Base-by-base conservation (phyloP, 352 stramenopile species). In the Thalassiosira delicatula region DNA sequence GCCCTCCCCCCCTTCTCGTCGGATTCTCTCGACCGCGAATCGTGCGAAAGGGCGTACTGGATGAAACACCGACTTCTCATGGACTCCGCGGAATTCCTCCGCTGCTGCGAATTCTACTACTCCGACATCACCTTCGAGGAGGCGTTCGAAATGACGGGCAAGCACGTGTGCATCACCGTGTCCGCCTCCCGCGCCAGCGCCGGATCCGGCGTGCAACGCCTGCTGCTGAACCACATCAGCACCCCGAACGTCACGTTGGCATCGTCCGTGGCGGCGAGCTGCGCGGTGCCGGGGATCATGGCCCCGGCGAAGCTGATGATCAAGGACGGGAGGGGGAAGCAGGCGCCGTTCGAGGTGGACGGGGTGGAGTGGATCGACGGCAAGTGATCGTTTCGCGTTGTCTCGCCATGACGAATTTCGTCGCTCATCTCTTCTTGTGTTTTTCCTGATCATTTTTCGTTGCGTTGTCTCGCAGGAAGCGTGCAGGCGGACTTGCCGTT, bases 121-220 rank as follows among this genome's bases (percentile, higher is more conserved):
- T 92, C 91, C 29, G 91, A 84, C 67, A 92, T 88, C 59, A 98
- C 96, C 0, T 98, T 98, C 87, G 94, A 97, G 83, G 96, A 98
- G 83, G 96, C 96, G 5, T 98, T 95, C 86, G 87, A 96, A 57
- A 93, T 95, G 68, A 98, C 96, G 0, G 90, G 94, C 3, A 96
- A 96, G 30, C 93, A 97, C 84, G 93, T 98, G 56, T 97, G 95
- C 76, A 98, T 98, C 82, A 97, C 95, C 0, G 95, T 98, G 0
- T 97, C 95, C 0, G 95, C 95, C 9, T 96, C 91, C 29, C 92
- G 96, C 46, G 83, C 90, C 5, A 88, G 65, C n/a, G 93, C 94
- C 72, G 95, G 95, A 30, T 71, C 78, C 3, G 81, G 84, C 11
- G 74, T 84, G 29, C 91, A 95, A 71, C 87, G 91, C 65, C 82